These are phyloP conservation scores for Adansonia madagascariensis DNA, from an alignment of 441 rosid species.

Conservation along the genomic window DNA sequence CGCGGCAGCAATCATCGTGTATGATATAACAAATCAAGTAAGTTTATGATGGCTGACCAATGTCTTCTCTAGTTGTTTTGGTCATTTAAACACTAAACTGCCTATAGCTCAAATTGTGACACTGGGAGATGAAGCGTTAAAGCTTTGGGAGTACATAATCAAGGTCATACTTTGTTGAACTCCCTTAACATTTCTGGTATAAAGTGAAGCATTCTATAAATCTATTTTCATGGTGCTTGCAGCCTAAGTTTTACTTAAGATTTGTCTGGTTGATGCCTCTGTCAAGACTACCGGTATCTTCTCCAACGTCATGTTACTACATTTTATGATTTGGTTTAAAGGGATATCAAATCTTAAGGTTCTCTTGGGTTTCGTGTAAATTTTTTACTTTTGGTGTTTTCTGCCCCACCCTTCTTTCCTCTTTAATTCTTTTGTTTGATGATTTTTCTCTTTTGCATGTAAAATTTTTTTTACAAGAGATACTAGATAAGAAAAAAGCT, in stretches of 20 bases:
- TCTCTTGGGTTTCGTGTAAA: background rate
- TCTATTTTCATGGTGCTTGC: background rate
- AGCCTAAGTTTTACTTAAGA: background rate
- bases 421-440: background rate
- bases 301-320: background rate
- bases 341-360: no score
- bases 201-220: background rate
- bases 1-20: slow-evolving; percentile 89
- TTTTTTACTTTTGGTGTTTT: background rate
- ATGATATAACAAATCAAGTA: slow-evolving; percentile 87
- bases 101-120: background rate
- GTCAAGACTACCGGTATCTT: background rate
- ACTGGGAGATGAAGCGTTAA: slow-evolving; percentile 13
- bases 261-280: background rate
- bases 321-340: background rate
- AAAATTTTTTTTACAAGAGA: background rate
- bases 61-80: background rate
- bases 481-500: background rate
- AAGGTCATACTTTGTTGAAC: background rate
- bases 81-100: background rate
- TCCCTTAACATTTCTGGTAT: background rate
- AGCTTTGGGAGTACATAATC: background rate
- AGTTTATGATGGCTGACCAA: slow-evolving; percentile 24
- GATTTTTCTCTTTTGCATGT: background rate
- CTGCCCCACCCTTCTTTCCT: background rate